phyloP scores from a whole-genome alignment of 805 yeast species.

The Kodamaea neixiangensis region DNA sequence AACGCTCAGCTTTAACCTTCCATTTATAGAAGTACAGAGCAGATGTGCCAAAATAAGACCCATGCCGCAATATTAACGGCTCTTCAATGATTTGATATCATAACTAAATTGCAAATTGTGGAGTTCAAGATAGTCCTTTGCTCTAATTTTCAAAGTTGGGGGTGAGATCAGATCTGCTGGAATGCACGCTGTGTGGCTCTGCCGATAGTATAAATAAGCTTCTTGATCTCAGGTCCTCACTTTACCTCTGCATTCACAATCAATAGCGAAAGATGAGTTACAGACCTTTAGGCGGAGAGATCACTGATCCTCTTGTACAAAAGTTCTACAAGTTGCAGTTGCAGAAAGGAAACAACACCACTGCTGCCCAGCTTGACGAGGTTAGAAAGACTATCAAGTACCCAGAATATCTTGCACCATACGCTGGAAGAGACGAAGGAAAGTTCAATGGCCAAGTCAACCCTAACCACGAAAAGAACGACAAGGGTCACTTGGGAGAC shows the following conservation, averaged over 20 bases:
- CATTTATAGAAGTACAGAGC: background rate
- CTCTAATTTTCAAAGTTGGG: background rate
- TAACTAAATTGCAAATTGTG: background rate
- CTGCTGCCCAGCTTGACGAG: conserved; percentile 12
- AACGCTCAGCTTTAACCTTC: background rate
- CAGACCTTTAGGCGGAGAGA: conserved; percentile 13
- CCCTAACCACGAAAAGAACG: conserved; percentile 23
- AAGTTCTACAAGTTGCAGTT: conserved; percentile 5
- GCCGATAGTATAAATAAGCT: background rate
- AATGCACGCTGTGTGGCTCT: background rate
- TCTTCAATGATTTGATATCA: background rate
- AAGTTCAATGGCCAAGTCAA: conserved; percentile 21
- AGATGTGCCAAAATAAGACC: background rate
- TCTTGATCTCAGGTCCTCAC: background rate
- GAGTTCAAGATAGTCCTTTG: background rate
- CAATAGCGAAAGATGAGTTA: conserved; percentile 1
- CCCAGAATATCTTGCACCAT: conserved; percentile 23
- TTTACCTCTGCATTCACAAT: background rate
- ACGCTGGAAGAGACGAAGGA: conserved; percentile 20
- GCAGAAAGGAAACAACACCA: conserved; percentile 2
- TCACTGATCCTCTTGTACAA: conserved; percentile 11
- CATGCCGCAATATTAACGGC: background rate
- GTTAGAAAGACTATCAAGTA: conserved; percentile 20
- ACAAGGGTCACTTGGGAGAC: conserved; percentile 29
- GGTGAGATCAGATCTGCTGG: background rate